phyloP scores from a whole-genome alignment of 1,139 yeast species.

The Arxiozyma heterogenica region DNA sequence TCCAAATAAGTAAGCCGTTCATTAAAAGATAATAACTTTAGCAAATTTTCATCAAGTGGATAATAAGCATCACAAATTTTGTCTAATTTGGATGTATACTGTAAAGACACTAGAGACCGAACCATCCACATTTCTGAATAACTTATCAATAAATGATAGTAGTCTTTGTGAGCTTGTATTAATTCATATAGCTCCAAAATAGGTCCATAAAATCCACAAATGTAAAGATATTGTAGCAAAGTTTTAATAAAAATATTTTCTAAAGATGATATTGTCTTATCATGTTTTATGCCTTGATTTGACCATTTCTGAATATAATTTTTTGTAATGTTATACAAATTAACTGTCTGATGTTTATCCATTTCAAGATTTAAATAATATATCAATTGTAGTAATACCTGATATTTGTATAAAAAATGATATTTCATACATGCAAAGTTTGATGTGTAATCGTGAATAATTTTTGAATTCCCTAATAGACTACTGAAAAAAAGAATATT shows the following conservation, averaged over 20 bases:
- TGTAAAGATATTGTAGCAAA: slow-evolving; percentile 34
- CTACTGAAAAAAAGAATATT: neutral
- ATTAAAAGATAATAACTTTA: neutral
- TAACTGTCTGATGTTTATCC: slow-evolving; percentile 11
- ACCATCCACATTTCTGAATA: neutral
- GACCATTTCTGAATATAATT: slow-evolving; percentile 29
- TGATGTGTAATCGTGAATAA: slow-evolving; percentile 11
- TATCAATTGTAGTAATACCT: slow-evolving; percentile 26
- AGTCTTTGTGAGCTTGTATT: slow-evolving; percentile 6
- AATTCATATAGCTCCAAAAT: slow-evolving; percentile 19
- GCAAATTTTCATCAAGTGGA: neutral
- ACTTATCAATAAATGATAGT: slow-evolving; percentile 8
- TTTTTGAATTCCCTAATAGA: neutral
- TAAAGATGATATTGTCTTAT: slow-evolving; percentile 18
- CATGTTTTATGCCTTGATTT: slow-evolving; percentile 4
- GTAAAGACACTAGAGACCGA: neutral
- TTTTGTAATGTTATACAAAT: slow-evolving; percentile 14
- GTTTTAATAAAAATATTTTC: slow-evolving; percentile 33
- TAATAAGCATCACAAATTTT: too few relatives aligned
- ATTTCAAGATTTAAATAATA: slow-evolving; percentile 30
- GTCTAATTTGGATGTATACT: neutral
- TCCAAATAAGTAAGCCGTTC: slow-evolving; percentile 1
- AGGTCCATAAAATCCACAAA: slow-evolving; percentile 33
- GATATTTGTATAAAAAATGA: slow-evolving; percentile 23
- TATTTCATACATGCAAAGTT: slow-evolving; percentile 11